These are phyloP conservation scores for Kazachstania africana DNA, from an alignment of 805 yeast genomes.

Conservation along the genomic window DNA sequence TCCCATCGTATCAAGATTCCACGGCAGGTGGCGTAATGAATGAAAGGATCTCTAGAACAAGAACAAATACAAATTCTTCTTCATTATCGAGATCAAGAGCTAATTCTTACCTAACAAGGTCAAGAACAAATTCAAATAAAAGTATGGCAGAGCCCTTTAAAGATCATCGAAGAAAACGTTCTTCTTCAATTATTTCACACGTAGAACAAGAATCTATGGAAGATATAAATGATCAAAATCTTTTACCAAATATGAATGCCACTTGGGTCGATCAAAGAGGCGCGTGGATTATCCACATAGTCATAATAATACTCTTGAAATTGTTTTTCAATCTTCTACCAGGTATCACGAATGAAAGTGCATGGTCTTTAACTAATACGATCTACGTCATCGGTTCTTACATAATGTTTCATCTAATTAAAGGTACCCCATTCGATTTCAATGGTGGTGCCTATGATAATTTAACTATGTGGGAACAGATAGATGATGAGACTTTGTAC, in stretches of 20 bases:
- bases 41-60: not conserved
- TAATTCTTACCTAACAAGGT: slow-evolving; percentile 2
- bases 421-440: slow-evolving; percentile 95
- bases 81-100: slow-evolving; percentile 1
- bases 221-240: slow-evolving; percentile 81
- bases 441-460: slow-evolving; percentile 94
- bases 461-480: slow-evolving; percentile 97
- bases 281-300: slow-evolving; percentile 91
- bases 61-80: not conserved
- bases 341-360: slow-evolving; percentile 67
- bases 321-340: slow-evolving; percentile 71
- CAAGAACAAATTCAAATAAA: slow-evolving; percentile 5
- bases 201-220: slow-evolving; percentile 88
- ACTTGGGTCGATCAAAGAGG: slow-evolving; percentile 94
- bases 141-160: slow-evolving; percentile 22
- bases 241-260: slow-evolving; percentile 84
- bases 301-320: slow-evolving; percentile 63
- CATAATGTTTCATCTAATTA: slow-evolving; percentile 91
- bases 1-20: slow-evolving; percentile 24
- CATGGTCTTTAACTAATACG: slow-evolving; percentile 89
- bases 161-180: slow-evolving; percentile 50
- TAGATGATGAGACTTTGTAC: slow-evolving; percentile 87
- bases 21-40: not conserved
- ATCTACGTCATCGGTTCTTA: slow-evolving; percentile 87
- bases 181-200: slow-evolving; percentile 83